Conservation (phyloP, 1,284 basidiomycete species). For the Moesziomyces sp. region DNA sequence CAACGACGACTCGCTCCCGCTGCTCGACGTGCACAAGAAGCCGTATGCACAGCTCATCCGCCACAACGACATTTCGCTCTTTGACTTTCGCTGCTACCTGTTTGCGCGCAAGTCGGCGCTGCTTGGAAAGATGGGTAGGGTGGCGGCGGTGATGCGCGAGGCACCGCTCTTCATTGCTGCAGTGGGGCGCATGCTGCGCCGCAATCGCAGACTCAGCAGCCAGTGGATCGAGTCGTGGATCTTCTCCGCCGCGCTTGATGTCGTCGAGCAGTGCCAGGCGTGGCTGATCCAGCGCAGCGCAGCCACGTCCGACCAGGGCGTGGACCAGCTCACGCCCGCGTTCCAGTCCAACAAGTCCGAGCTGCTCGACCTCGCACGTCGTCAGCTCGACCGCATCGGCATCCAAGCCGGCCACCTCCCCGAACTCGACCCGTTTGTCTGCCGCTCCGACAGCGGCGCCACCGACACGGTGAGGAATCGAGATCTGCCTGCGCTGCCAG, state of each 20-base stretch:
- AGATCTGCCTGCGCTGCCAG: slow-evolving; percentile 40
- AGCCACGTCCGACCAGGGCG: slow-evolving; percentile 6
- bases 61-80: slow-evolving; percentile 89
- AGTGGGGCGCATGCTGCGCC: slow-evolving; percentile 81
- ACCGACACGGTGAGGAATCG: slow-evolving; percentile 4
- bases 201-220: slow-evolving; percentile 72
- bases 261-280: slow-evolving; percentile 82
- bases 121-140: slow-evolving; percentile 77
- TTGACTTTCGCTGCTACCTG: slow-evolving; percentile 92
- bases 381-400: slow-evolving; percentile 83
- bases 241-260: slow-evolving; percentile 87
- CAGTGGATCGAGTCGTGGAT: slow-evolving; percentile 91
- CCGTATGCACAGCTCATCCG: slow-evolving; percentile 88
- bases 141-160: slow-evolving; percentile 78
- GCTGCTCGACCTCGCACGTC: slow-evolving; percentile 80
- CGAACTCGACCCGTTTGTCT: slow-evolving; percentile 73
- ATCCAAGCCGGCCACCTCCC: slow-evolving; percentile 79
- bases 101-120: slow-evolving; percentile 86
- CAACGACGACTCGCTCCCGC: slow-evolving; percentile 82
- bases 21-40: slow-evolving; percentile 83
- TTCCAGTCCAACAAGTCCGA: slow-evolving; percentile 75
- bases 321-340: slow-evolving; percentile 48
- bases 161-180: slow-evolving; percentile 79
- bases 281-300: slow-evolving; percentile 72
- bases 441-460: neutral